Evolutionary conservation across 208 protist species (phyloP).

Genomic region (Naegleria fowleri): DNA sequence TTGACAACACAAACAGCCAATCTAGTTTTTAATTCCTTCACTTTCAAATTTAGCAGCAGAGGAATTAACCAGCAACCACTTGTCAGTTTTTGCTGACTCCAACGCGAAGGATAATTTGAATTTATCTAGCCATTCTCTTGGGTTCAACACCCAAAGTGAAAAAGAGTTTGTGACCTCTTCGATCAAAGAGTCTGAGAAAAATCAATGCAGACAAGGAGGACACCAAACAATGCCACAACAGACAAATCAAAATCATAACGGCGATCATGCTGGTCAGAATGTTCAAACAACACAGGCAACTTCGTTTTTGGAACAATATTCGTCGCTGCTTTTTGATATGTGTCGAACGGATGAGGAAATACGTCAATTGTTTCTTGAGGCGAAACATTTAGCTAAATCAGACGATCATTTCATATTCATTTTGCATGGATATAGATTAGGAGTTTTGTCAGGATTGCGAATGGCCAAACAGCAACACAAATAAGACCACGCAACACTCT

Average conservation of each 20-base stretch:
- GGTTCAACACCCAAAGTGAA: neutral
- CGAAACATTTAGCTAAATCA: neutral
- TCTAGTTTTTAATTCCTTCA: neutral
- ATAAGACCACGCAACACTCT: too few species aligned
- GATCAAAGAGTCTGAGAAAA: too few species aligned
- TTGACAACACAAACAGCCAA: neutral
- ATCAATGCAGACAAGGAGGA: too few species aligned
- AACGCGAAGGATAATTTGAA: neutral
- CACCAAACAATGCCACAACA: neutral
- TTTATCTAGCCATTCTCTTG: neutral
- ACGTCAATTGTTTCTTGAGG: neutral
- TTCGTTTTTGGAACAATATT: neutral
- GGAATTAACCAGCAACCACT: neutral
- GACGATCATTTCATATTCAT: neutral
- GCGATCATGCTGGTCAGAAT: too few species aligned
- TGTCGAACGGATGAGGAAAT: neutral
- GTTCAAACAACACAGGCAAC: neutral
- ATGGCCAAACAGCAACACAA: too few species aligned
- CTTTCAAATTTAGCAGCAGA: neutral
- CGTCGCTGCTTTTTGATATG: neutral
- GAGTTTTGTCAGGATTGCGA: neutral
- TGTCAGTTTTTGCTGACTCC: neutral
- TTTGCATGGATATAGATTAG: neutral
- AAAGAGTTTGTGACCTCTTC: neutral
- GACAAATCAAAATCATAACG: neutral